Conservation (phyloP, 768 basidiomycete species). For the Pleurotus salmoneostramineus region DNA sequence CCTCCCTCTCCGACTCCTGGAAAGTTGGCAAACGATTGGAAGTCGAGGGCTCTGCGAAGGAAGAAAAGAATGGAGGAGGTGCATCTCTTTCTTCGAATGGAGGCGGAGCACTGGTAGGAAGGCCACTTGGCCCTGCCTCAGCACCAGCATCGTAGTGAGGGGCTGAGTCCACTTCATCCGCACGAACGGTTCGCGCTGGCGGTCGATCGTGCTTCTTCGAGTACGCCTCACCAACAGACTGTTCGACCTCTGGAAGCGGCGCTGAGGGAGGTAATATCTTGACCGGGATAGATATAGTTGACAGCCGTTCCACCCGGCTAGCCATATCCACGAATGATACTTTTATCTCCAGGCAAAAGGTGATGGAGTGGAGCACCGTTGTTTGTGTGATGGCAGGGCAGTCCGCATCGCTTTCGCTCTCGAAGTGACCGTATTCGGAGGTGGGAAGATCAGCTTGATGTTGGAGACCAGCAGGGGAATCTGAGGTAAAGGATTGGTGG, state of each 20-base stretch:
- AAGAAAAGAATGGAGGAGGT: conserved; percentile 68
- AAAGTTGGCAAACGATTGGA: conserved; percentile 67
- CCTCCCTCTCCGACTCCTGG: conserved; percentile 73
- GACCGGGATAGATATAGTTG: conserved; percentile 64
- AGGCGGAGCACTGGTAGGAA: conserved; percentile 65
- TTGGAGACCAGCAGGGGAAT: conserved; percentile 43
- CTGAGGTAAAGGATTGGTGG: conserved; percentile 53
- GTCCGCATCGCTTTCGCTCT: conserved; percentile 58
- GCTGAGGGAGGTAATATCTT: conserved; percentile 71
- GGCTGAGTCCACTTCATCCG: conserved; percentile 61
- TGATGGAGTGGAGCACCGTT: conserved; percentile 79
- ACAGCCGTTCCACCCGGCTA: conserved; percentile 63
- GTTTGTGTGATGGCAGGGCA: conserved; percentile 76
- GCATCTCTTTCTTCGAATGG: conserved; percentile 84
- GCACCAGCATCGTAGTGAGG: conserved; percentile 63
- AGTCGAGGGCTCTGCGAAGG: conserved; percentile 53
- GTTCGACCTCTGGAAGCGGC: conserved; percentile 76
- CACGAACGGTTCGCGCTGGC: conserved; percentile 63
- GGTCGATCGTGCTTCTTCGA: conserved; percentile 87
- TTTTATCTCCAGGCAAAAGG: conserved; percentile 71
- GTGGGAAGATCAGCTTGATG: conserved; percentile 33
- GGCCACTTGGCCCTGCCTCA: conserved; percentile 73
- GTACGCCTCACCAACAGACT: conserved; percentile 69
- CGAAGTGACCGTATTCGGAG: conserved; percentile 40
- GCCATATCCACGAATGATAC: conserved; percentile 75